Conservation (phyloP, 1,139 yeast genomes). For the Hanseniaspora uvarum region DNA sequence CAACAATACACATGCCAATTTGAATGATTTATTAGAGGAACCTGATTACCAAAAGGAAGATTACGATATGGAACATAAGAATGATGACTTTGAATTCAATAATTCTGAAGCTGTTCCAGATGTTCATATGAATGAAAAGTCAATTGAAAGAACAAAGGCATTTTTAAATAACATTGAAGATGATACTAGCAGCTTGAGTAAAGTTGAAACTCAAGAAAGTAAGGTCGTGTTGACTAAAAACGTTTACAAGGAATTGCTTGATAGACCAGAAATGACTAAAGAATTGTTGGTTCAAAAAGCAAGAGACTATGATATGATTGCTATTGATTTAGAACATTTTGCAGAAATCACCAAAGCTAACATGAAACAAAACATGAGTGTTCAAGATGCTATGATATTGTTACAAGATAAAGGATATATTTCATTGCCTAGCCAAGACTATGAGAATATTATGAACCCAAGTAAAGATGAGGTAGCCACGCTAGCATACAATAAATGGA, state of each 20-base stretch:
- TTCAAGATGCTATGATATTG: slow-evolving; percentile 4
- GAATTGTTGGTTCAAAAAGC: slow-evolving; percentile 17
- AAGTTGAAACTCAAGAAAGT: neutral
- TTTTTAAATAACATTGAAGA: slow-evolving; percentile 1
- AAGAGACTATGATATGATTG: slow-evolving; percentile 18
- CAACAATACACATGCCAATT: neutral
- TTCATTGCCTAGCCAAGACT: slow-evolving; percentile 24
- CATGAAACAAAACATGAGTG: neutral
- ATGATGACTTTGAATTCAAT: neutral
- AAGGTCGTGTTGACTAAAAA: slow-evolving; percentile 1
- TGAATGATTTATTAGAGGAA: neutral
- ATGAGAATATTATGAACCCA: slow-evolving; percentile 22
- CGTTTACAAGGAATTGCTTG: slow-evolving; percentile 11
- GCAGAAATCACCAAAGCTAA: slow-evolving; percentile 20
- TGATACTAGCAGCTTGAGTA: neutral
- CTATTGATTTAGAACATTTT: slow-evolving; percentile 17
- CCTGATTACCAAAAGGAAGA: neutral
- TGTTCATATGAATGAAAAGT: neutral
- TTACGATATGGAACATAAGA: neutral
- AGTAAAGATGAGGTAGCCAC: slow-evolving; percentile 17
- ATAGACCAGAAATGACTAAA: slow-evolving; percentile 13
- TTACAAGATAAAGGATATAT: slow-evolving; percentile 20
- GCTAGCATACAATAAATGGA: slow-evolving; percentile 12
- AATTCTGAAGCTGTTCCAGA: neutral
- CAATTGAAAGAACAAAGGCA: neutral